Conservation (phyloP, 148 eudicot genomes). For the Rhododendron kiyosumense region DNA sequence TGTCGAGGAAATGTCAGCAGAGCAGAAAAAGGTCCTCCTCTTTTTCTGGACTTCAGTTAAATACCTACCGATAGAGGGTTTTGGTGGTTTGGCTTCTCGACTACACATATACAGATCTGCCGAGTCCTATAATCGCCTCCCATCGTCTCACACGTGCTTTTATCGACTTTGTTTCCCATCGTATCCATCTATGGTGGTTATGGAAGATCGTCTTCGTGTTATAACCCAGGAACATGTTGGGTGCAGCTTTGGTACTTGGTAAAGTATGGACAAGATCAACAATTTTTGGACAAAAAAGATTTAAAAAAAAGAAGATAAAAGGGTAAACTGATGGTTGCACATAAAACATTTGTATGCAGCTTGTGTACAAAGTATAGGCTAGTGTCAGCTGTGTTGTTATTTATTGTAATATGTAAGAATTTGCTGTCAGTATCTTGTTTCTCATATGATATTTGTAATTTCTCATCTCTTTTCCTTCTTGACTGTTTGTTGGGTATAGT, state of each 20-base stretch:
- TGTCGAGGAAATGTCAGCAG: conserved; percentile 50
- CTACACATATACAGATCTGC: conserved; percentile 51
- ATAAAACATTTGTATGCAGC: conserved; percentile 14
- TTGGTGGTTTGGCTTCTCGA: conserved; percentile 69
- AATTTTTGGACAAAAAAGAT: neutral
- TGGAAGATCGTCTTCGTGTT: conserved; percentile 57
- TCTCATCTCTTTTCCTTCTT: neutral
- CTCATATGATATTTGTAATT: conserved; percentile 1
- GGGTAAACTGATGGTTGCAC: conserved; percentile 15
- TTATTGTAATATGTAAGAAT: conserved; percentile 5
- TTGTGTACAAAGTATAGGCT: conserved; percentile 10
- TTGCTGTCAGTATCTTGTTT: neutral
- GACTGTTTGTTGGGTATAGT: neutral
- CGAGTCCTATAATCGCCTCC: conserved; percentile 50
- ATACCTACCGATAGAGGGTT: conserved; percentile 77
- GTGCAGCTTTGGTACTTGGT: conserved; percentile 90
- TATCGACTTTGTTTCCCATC: conserved; percentile 64
- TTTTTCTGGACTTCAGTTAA: conserved; percentile 95
- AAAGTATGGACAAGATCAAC: neutral
- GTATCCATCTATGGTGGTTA: conserved; percentile 39
- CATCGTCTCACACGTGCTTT: conserved; percentile 93
- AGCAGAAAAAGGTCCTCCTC: conserved; percentile 71
- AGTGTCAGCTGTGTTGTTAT: conserved; percentile 5
- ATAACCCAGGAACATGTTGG: conserved; percentile 82
- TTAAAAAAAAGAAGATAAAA: neutral